Evolutionary conservation across 108 stramenopile genomes (phyloP).

Genomic region (Cyclostephanos invisitatus): DNA sequence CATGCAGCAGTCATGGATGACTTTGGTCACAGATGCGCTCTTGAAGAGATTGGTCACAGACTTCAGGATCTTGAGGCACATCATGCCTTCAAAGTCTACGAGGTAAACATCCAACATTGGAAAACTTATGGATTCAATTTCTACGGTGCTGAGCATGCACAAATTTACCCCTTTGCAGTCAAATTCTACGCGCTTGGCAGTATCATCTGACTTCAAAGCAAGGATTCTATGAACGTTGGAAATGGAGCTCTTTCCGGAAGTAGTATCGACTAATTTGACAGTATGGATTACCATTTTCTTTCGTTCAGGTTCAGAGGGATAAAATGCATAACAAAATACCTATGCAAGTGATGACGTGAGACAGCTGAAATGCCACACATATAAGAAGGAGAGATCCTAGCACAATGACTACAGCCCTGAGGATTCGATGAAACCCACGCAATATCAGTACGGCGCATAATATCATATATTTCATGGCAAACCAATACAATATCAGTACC

Average conservation of each 20-base stretch:
- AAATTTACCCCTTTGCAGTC: constrained; percentile 53
- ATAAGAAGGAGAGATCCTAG: too few species aligned
- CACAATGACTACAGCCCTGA: too few species aligned
- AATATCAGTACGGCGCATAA: too few species aligned
- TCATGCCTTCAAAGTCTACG: constrained; percentile 2
- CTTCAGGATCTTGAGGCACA: constrained; percentile 9
- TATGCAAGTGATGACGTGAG: too few species aligned
- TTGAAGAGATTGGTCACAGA: constrained; percentile 32
- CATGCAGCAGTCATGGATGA: constrained; percentile 54
- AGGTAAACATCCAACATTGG: neutral
- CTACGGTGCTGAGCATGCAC: constrained; percentile 33
- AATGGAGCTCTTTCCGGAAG: neutral
- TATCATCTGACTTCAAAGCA: neutral
- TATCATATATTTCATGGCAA: too few species aligned
- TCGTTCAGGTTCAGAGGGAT: too few species aligned
- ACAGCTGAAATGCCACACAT: neutral
- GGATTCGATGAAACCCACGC: too few species aligned
- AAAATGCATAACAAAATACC: too few species aligned
- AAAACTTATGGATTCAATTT: constrained; percentile 43
- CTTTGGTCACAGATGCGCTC: constrained; percentile 25
- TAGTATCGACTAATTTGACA: neutral
- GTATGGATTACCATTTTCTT: neutral
- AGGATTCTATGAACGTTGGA: neutral
- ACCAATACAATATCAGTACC: too few species aligned
- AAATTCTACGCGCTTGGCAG: constrained; percentile 22